Evolutionary conservation across 2,329 filamentous ascomycete species (phyloP).

Genomic region (Ophiocordyceps polyrhachis-furcata): DNA sequence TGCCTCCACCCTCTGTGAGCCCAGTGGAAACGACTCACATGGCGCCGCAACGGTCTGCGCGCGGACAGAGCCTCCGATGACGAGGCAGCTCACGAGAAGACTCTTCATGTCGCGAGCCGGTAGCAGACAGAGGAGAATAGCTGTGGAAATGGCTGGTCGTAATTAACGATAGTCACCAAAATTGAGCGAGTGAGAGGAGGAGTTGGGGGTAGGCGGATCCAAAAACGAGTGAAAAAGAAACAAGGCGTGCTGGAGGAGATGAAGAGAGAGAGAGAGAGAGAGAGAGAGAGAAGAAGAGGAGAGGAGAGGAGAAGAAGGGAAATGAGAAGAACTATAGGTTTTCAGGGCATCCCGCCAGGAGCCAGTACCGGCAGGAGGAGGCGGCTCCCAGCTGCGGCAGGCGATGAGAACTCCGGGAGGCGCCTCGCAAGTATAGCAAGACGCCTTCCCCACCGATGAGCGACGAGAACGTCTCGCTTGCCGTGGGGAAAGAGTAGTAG

Average conservation of each 20-base stretch:
- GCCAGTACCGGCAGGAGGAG: not conserved
- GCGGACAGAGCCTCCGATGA: conserved; percentile 4
- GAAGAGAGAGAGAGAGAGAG: conserved; percentile 7
- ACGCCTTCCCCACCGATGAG: not conserved
- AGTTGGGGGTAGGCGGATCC: conserved; percentile 6
- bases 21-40: not conserved
- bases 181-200: conserved; percentile 6
- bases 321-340: not conserved
- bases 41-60: conserved; percentile 1
- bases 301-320: conserved; percentile 1
- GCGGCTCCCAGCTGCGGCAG: not conserved
- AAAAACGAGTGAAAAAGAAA: conserved; percentile 13
- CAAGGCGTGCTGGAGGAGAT: conserved; percentile 5
- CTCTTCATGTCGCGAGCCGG: conserved; percentile 8
- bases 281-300: conserved; percentile 6
- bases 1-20: too few species aligned
- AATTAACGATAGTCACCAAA: conserved; percentile 16
- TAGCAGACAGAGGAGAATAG: conserved; percentile 3
- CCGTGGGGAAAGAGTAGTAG: not conserved
- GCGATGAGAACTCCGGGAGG: not conserved
- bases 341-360: not conserved
- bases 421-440: not conserved
- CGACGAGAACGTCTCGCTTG: not conserved
- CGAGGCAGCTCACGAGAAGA: conserved; percentile 2
- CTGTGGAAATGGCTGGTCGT: conserved; percentile 9